A percentile compares a stretch with the other conserved stretches of the same genome.
Conservation (phyloP, 2,329 filamentous ascomycete species). For the Aspergillus texensis region DNA sequence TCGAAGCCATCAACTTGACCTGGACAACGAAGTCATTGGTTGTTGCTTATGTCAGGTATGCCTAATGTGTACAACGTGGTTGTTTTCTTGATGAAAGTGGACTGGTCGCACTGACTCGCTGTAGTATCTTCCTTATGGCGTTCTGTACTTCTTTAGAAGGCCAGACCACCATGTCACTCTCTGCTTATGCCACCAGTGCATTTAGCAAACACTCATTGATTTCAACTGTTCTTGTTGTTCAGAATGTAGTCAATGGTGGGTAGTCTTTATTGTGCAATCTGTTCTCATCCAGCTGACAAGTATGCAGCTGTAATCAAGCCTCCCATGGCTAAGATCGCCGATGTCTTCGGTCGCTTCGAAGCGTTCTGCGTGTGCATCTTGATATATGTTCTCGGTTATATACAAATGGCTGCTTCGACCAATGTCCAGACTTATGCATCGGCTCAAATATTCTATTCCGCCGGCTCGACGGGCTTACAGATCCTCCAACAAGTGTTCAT, state of each 20-base stretch:
- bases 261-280: conserved; percentile 28
- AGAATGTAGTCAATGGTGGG: conserved; percentile 64
- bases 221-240: conserved; percentile 65
- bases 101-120: conserved; percentile 20
- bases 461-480: conserved; percentile 62
- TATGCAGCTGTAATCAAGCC: conserved; percentile 63
- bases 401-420: conserved; percentile 67
- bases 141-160: conserved; percentile 68
- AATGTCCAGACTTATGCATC: conserved; percentile 58
- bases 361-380: conserved; percentile 60
- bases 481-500: conserved; percentile 67
- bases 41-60: conserved; percentile 52
- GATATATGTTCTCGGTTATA: conserved; percentile 57
- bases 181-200: conserved; percentile 66
- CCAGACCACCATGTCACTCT: conserved; percentile 64
- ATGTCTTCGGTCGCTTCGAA: conserved; percentile 68
- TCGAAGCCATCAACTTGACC: conserved; percentile 56
- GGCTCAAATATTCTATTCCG: conserved; percentile 65
- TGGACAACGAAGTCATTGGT: conserved; percentile 55
- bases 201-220: conserved; percentile 67
- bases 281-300: conserved; percentile 1
- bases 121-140: conserved; percentile 62
- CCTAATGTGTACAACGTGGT: conserved; percentile 18
- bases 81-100: neutral
- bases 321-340: conserved; percentile 67